Evolutionary conservation across 2,329 filamentous ascomycete species (phyloP).

Genomic region (Xylariaceae sp.): DNA sequence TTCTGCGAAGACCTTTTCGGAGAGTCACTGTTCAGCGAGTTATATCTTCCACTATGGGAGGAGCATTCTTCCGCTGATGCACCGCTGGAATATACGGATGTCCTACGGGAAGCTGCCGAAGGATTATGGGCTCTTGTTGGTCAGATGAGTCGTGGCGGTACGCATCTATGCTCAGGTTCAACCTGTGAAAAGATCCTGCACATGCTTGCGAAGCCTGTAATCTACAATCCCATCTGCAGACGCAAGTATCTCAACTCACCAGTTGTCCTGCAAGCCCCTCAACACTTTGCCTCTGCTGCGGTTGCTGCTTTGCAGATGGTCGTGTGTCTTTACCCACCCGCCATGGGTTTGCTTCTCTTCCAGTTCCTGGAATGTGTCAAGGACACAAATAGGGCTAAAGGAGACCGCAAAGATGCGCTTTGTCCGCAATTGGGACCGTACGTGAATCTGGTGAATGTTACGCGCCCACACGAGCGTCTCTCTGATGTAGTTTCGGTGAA

Average conservation of each 20-base stretch:
- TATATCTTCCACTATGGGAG: constrained; percentile 28
- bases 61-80: constrained; percentile 16
- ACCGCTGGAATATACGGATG: constrained; percentile 21
- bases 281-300: constrained; percentile 27
- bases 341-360: constrained; percentile 30
- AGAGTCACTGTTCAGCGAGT: constrained; percentile 27
- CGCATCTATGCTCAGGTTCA: constrained; percentile 26
- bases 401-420: too few relatives aligned
- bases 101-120: constrained; percentile 28
- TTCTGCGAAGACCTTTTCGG: constrained; percentile 31
- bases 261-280: constrained; percentile 10
- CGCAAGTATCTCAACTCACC: constrained; percentile 15
- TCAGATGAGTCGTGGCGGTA: constrained; percentile 23
- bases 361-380: constrained; percentile 28
- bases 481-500: too few relatives aligned
- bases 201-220: constrained; percentile 26
- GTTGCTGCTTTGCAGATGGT: constrained; percentile 25
- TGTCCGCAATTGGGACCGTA: too few relatives aligned
- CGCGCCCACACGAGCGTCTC: too few relatives aligned
- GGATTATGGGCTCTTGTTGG: constrained; percentile 28
- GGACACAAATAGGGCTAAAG: constrained; percentile 4
- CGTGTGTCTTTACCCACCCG: constrained; percentile 27
- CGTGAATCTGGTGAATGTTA: too few relatives aligned
- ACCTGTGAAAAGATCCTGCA: constrained; percentile 26
- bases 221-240: constrained; percentile 26